Evolutionary conservation across 2,329 filamentous ascomycete genomes (phyloP).

Genomic region (Pochonia chlamydosporia): DNA sequence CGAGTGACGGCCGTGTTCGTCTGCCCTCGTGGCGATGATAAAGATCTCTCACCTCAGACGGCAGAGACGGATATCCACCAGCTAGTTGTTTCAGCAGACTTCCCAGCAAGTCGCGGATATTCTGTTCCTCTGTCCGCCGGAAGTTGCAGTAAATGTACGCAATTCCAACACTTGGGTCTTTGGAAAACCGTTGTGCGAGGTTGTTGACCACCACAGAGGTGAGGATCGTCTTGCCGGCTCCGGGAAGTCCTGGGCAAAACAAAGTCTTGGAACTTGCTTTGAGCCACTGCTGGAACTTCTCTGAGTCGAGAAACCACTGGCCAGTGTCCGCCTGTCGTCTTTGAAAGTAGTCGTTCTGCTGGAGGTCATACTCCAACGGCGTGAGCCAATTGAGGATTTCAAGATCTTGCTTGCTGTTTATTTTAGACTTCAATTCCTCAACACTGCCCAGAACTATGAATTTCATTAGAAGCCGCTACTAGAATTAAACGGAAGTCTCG

Average conservation of each 20-base stretch:
- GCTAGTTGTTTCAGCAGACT: neutral
- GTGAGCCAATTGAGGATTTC: neutral
- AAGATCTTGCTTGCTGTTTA: neutral
- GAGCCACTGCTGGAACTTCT: neutral
- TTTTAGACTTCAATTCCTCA: neutral
- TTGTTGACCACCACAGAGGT: neutral
- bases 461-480: too few species aligned
- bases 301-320: neutral
- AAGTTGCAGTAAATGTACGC: conserved; percentile 1
- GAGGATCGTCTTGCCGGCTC: neutral
- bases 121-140: neutral
- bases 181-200: neutral
- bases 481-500: too few species aligned
- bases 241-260: conserved; percentile 1
- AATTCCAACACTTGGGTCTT: neutral
- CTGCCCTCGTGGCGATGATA: neutral
- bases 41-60: neutral
- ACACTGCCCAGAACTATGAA: neutral
- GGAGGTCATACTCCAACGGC: neutral
- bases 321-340: neutral
- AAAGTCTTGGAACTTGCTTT: neutral
- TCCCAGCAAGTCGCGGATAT: neutral
- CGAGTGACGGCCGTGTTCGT: neutral
- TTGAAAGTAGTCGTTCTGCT: neutral
- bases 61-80: neutral